Conservation (phyloP, 768 basidiomycete genomes). For the Leccinum disarticulatum region DNA sequence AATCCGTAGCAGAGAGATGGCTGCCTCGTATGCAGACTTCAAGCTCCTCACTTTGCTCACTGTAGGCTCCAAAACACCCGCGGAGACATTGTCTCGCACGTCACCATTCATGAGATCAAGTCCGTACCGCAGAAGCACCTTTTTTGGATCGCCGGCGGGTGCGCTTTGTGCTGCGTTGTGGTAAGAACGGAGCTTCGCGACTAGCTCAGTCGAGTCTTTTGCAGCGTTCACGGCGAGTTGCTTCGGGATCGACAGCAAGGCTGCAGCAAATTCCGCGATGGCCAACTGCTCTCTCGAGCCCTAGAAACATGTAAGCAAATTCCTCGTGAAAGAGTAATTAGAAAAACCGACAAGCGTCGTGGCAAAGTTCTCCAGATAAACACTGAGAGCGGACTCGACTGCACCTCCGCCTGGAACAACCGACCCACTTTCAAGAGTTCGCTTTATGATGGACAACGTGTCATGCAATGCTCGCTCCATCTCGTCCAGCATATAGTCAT, state of each 20-base stretch:
- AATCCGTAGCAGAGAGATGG: conserved; percentile 90
- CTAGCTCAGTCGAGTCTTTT: conserved; percentile 96
- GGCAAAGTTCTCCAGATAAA: conserved; percentile 98
- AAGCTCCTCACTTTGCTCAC: conserved; percentile 96
- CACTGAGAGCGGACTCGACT: conserved; percentile 93
- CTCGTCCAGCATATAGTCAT: conserved; percentile 99
- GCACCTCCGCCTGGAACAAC: conserved; percentile 98
- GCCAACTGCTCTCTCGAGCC: conserved; percentile 98
- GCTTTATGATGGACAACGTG: conserved; percentile 91
- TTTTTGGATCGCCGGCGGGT: conserved; percentile 86
- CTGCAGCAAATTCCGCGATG: conserved; percentile 96
- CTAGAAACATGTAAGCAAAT: conserved; percentile 39
- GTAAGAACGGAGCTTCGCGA: conserved; percentile 94
- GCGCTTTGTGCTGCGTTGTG: conserved; percentile 97
- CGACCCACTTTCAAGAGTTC: conserved; percentile 92
- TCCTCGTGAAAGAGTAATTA: not conserved
- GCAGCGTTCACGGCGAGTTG: conserved; percentile 97
- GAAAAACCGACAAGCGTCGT: conserved; percentile 78
- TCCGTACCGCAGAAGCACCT: conserved; percentile 87
- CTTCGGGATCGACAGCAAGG: conserved; percentile 94
- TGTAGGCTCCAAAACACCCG: conserved; percentile 94
- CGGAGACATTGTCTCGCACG: conserved; percentile 90
- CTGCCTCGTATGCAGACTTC: conserved; percentile 96
- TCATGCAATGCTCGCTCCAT: conserved; percentile 98
- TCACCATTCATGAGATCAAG: conserved; percentile 93